Evolutionary conservation across 495 filamentous ascomycete genomes (phyloP), one percentile per base, ranked within the genome.

Genomic region (Trypethelium eluteriae): DNA sequence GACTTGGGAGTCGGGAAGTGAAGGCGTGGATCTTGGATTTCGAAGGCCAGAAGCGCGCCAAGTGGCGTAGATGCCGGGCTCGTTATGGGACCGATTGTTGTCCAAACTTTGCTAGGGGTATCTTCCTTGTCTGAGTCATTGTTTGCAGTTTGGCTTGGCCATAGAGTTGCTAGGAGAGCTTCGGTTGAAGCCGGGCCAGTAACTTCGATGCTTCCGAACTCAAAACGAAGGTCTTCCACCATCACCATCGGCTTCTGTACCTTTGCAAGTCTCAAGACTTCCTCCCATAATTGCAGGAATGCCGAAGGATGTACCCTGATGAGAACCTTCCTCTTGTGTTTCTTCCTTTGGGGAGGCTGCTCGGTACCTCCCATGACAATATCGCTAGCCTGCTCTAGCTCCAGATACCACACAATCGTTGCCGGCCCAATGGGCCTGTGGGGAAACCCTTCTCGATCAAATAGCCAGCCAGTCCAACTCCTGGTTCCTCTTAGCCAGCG

Each of bases 181-280:
- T 97, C 92, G 2, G 89, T 92, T 6, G 91, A 89, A 2, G 83
- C 89, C 1, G 94, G 92, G 0, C 94, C 94, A 0, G 84, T 88
- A 64, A 97, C 79, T 68, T 96, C 89, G 62, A 98, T 93, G 73
- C 92, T 96, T 56, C 94, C 94, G 74, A 98, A 88, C 70, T 98
- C 93, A 72, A 91, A 98, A 2, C 94, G 85, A 14, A 98, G 75
- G 73, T 98, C 94, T 73, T 96, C 91, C n/a, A 96, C 73, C 65
- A 85, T 86, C 32, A 93, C 85, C 10, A 79, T 80, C 3, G 91
- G 90, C 39, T 83, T 86, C 73, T 92, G 88, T 59, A 82, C 79
- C 72, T 91, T 93, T 11, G 85, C 82, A 7, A 89, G 72, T 41
- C 80, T 82, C 47, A 93, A 73, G n/a, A 96, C 70, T 69, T 90